Conservation (phyloP, 371 early-diverging fungal species). For the Blakeslea trispora region DNA sequence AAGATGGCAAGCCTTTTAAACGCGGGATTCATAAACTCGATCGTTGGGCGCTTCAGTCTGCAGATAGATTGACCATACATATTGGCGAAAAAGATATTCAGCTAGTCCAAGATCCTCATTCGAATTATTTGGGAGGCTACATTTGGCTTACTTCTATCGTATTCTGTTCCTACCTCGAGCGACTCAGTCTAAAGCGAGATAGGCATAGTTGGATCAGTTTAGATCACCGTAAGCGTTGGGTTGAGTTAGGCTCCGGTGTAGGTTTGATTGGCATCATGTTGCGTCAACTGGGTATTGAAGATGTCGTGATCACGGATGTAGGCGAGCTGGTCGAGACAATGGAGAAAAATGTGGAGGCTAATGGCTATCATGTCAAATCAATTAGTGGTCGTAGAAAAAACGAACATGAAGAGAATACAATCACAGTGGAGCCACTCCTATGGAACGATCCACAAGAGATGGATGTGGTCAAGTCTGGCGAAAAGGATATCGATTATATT, state of each 20-base stretch:
- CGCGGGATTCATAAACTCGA: conserved; percentile 44
- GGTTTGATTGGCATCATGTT: conserved; percentile 55
- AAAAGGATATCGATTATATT: conserved; percentile 49
- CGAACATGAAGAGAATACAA: conserved; percentile 21
- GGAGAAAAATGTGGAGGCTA: conserved; percentile 51
- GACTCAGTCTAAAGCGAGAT: conserved; percentile 23
- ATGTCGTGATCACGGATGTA: conserved; percentile 52
- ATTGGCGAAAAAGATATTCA: conserved; percentile 38
- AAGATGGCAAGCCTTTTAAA: conserved; percentile 48
- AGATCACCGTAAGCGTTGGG: conserved; percentile 44
- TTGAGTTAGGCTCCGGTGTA: conserved; percentile 56
- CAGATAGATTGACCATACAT: conserved; percentile 47
- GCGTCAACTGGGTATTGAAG: conserved; percentile 44
- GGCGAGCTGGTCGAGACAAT: conserved; percentile 41
- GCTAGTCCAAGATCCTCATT: conserved; percentile 53
- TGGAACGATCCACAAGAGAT: conserved; percentile 50
- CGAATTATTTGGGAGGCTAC: conserved; percentile 48
- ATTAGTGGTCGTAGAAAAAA: conserved; percentile 45
- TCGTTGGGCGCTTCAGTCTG: conserved; percentile 57
- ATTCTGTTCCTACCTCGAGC: conserved; percentile 46
- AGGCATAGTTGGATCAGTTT: conserved; percentile 42
- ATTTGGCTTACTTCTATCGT: conserved; percentile 53
- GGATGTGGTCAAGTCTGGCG: conserved; percentile 26
- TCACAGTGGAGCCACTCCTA: conserved; percentile 42
- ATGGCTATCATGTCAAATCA: conserved; percentile 32